Percentiles rank a stretch among this genome's conserved stretches.
These are phyloP conservation scores for Aspergillus eucalypticola DNA, from an alignment of 2,329 filamentous ascomycete genomes.

Conservation along the genomic window DNA sequence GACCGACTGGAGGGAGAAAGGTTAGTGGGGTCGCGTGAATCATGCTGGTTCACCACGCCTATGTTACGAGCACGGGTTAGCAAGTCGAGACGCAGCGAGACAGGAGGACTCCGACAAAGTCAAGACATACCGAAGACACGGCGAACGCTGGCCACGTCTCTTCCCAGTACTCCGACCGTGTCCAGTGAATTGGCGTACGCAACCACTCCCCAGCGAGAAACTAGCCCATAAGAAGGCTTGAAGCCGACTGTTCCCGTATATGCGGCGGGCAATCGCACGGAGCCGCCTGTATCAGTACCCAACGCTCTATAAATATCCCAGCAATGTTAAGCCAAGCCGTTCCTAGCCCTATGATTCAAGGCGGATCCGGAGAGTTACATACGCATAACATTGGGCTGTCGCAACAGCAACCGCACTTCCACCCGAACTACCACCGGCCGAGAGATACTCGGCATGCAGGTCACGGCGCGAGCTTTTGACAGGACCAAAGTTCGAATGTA, in stretches of 20 bases:
- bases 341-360: neutral
- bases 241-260: conserved; percentile 83
- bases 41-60: conserved; percentile 60
- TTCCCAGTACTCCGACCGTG: conserved; percentile 76
- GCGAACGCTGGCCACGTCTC: conserved; percentile 53
- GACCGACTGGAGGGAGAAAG: conserved; percentile 59
- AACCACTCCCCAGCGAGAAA: conserved; percentile 83
- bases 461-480: conserved; percentile 56
- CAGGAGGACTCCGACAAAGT: neutral
- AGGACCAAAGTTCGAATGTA: conserved; percentile 65
- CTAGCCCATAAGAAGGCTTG: conserved; percentile 86
- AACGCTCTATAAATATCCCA: conserved; percentile 58
- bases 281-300: conserved; percentile 92
- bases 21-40: conserved; percentile 74
- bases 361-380: conserved; percentile 28
- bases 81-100: neutral
- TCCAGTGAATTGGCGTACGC: conserved; percentile 92
- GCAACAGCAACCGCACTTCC: conserved; percentile 87
- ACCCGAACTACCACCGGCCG: conserved; percentile 86
- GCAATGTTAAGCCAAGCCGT: conserved; percentile 6
- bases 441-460: conserved; percentile 49
- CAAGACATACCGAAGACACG: conserved; percentile 52
- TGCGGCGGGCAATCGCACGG: conserved; percentile 80
- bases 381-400: conserved; percentile 61
- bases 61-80: conserved; percentile 22